These are phyloP conservation scores for Ogataea siamensis DNA, from an alignment of 805 yeast species.

Conservation along the genomic window DNA sequence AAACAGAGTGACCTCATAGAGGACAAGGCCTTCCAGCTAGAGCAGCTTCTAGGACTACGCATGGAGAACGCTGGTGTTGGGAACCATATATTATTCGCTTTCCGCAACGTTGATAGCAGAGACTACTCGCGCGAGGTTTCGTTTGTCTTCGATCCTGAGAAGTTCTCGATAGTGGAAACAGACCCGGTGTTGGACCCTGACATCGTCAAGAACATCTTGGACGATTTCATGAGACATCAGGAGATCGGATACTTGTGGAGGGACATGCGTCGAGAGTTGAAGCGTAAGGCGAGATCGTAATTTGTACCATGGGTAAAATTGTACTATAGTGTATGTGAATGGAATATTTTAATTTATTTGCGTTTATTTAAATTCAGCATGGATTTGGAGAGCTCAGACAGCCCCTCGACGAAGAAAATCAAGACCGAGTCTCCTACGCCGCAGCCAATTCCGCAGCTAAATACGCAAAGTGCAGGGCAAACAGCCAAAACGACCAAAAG, in stretches of 20 bases:
- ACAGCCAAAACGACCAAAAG: conserved; percentile 20
- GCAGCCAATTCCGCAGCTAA: conserved; percentile 26
- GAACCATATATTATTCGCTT: conserved; percentile 38
- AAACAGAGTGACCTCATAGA: conserved; percentile 40
- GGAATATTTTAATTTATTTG: conserved; percentile 1
- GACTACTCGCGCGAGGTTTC: conserved; percentile 44
- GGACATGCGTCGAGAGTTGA: conserved; percentile 31
- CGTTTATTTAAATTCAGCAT: neutral
- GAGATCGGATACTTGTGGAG: conserved; percentile 36
- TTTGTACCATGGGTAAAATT: neutral
- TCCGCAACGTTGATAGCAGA: conserved; percentile 46
- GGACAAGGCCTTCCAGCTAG: conserved; percentile 44
- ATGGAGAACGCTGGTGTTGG: conserved; percentile 41
- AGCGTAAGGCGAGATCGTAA: conserved; percentile 10
- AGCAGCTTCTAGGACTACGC: conserved; percentile 45
- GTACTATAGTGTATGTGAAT: conserved; percentile 5
- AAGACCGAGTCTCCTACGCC: conserved; percentile 26
- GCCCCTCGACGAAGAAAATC: conserved; percentile 13
- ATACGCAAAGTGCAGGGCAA: conserved; percentile 8
- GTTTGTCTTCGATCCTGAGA: conserved; percentile 41
- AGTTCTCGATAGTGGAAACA: conserved; percentile 35
- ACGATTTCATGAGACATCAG: conserved; percentile 26
- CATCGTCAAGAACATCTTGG: conserved; percentile 17
- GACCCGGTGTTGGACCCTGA: conserved; percentile 34
- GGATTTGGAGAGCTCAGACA: conserved; percentile 9